These are phyloP conservation scores for Fraxinus xanthoxyloides DNA, from an alignment of 305 asterid species.

Conservation along the genomic window DNA sequence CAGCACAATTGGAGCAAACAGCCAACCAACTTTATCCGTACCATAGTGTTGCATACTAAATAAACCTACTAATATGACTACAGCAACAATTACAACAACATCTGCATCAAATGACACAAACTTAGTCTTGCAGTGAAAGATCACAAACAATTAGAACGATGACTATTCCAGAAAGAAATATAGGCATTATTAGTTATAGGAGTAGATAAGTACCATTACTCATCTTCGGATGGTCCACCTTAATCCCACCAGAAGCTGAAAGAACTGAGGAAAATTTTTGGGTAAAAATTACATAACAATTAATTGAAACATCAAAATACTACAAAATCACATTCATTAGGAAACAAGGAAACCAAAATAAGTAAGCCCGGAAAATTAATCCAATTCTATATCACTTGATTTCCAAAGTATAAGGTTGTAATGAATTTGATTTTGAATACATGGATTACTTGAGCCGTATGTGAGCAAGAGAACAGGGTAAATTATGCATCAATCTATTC, in stretches of 20 bases:
- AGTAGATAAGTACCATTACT: constrained; percentile 60
- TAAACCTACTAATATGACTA: constrained; percentile 76
- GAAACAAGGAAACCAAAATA: background rate
- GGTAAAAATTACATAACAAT: constrained; percentile 11
- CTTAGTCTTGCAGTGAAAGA: constrained; percentile 12
- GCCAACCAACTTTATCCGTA: constrained; percentile 96
- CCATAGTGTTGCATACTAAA: constrained; percentile 97
- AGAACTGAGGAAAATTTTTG: constrained; percentile 55
- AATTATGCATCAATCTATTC: background rate
- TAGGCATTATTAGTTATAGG: background rate
- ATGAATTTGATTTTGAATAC: background rate
- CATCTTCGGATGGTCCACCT: constrained; percentile 85
- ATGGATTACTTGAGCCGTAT: background rate
- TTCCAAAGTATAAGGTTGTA: background rate
- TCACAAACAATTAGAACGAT: background rate
- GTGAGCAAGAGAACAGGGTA: background rate
- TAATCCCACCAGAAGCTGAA: constrained; percentile 97
- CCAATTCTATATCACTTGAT: background rate
- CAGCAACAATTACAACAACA: constrained; percentile 82
- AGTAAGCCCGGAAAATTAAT: background rate
- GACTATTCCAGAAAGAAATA: background rate
- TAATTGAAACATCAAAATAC: background rate
- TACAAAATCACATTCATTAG: background rate
- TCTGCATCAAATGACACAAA: constrained; percentile 48
- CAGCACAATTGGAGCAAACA: constrained; percentile 89